phyloP scores from a whole-genome alignment of 441 rosid species.

The Gossypium lobatum region DNA sequence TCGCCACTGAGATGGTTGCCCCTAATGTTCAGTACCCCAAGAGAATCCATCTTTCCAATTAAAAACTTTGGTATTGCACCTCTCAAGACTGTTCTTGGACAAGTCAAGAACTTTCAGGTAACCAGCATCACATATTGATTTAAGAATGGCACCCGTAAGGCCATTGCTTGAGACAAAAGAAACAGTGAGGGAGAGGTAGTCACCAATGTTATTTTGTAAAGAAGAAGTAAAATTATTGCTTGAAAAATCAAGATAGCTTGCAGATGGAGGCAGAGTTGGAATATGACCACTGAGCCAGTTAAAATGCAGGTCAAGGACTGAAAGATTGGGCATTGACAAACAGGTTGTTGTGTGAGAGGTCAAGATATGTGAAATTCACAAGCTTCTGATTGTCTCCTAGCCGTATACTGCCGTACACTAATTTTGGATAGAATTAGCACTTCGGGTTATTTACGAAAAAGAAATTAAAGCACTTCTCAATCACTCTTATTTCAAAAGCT shows the following conservation, averaged over 20 bases:
- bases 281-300: conserved; percentile 25
- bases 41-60: not conserved
- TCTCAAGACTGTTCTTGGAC: conserved; percentile 29
- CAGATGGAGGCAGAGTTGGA: not conserved
- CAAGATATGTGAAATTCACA: conserved; percentile 20
- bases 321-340: not conserved
- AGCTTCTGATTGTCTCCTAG: conserved; percentile 16
- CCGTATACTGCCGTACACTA: conserved; percentile 1
- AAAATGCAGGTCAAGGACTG: conserved; percentile 24
- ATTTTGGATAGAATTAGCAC: not conserved
- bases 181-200: fast-evolving
- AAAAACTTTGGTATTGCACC: conserved; percentile 38
- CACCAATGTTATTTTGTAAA: conserved; percentile 19
- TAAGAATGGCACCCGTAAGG: conserved; percentile 36
- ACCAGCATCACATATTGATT: conserved; percentile 31
- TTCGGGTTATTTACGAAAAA: not conserved
- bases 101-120: conserved; percentile 33
- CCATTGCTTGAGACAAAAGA: conserved; percentile 29
- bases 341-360: conserved; percentile 37
- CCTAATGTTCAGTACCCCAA: conserved; percentile 33
- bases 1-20: conserved; percentile 28
- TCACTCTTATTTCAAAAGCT: not conserved
- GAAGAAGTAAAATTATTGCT: conserved; percentile 14
- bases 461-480: not conserved
- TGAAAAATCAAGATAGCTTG: conserved; percentile 25